phyloP scores from a whole-genome alignment of 495 filamentous ascomycete species.

The Talaromyces adpressus region DNA sequence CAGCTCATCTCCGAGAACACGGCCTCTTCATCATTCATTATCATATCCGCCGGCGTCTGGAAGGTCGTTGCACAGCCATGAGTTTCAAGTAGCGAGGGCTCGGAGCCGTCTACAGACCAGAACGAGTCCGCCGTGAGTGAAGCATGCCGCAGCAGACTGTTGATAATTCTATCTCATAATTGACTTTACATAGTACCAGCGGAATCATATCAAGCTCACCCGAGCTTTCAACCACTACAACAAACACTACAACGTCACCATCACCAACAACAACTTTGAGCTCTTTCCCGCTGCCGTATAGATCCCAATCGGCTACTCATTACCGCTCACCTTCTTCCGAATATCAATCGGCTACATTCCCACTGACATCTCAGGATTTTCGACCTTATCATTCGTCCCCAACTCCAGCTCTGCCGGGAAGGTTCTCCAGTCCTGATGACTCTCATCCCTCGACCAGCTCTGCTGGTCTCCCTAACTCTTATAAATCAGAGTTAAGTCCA shows the following conservation, averaged over 20 bases:
- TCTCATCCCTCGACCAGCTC: not conserved
- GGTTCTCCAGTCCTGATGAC: not conserved
- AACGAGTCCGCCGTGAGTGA: conserved; percentile 9
- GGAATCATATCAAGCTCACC: not conserved
- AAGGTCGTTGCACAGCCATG: not conserved
- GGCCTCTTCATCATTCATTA: not conserved
- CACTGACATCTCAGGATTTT: conserved; percentile 9
- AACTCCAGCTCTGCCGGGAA: conserved; percentile 6
- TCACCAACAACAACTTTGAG: not conserved
- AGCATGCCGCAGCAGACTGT: not conserved
- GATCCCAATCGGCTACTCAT: conserved; percentile 4
- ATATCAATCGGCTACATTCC: not conserved
- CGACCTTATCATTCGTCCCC: not conserved
- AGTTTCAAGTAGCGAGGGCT: not conserved
- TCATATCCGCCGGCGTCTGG: not conserved
- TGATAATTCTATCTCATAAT: not conserved
- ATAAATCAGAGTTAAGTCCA: not conserved
- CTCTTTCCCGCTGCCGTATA: conserved; percentile 9
- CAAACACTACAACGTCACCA: not conserved
- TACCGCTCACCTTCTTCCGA: not conserved
- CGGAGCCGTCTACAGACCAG: not conserved
- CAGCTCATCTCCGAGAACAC: not conserved
- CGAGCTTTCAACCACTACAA: not conserved
- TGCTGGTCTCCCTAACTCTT: not conserved
- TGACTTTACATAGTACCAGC: not conserved